phyloP scores from a whole-genome alignment of 176 grass and related monocot genomes.

The Urochloa ruziziensis region DNA sequence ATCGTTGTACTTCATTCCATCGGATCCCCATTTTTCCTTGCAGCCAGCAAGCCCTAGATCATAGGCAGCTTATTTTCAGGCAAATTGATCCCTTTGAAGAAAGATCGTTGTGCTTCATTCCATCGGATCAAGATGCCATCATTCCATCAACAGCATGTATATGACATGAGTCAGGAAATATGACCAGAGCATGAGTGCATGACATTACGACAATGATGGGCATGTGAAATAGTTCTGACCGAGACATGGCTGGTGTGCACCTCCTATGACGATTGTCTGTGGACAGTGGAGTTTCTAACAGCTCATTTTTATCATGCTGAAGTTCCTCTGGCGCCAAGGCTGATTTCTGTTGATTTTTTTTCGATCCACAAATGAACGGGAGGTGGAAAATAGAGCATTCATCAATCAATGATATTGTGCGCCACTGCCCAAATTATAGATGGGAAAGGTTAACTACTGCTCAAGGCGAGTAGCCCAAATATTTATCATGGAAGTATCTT shows the following conservation, averaged over 20 bases:
- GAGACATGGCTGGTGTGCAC: neutral
- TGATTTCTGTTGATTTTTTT: neutral
- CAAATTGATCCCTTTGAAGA: slow-evolving; percentile 70
- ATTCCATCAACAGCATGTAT: slow-evolving; percentile 29
- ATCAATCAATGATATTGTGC: neutral
- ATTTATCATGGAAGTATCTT: neutral
- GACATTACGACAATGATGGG: neutral
- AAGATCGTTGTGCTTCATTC: slow-evolving; percentile 47
- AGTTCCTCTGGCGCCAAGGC: neutral
- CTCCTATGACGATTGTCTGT: neutral
- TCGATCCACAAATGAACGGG: neutral
- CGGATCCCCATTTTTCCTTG: no score
- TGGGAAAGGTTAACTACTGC: neutral
- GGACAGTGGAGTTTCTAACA: neutral
- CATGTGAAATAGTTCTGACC: neutral
- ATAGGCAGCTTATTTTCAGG: slow-evolving; percentile 61
- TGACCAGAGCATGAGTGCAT: slow-evolving; percentile 31
- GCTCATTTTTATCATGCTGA: neutral
- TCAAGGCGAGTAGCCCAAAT: neutral
- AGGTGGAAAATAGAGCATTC: neutral
- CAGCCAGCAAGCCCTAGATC: no score
- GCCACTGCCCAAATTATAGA: neutral
- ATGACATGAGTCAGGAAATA: slow-evolving; percentile 89
- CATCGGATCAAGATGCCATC: slow-evolving; percentile 59
- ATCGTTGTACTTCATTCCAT: slow-evolving; percentile 42